Percentiles rank a stretch among this genome's conserved stretches.
Evolutionary conservation across 768 basidiomycete species (phyloP).

Genomic region (Cyclocybe cylindracea): DNA sequence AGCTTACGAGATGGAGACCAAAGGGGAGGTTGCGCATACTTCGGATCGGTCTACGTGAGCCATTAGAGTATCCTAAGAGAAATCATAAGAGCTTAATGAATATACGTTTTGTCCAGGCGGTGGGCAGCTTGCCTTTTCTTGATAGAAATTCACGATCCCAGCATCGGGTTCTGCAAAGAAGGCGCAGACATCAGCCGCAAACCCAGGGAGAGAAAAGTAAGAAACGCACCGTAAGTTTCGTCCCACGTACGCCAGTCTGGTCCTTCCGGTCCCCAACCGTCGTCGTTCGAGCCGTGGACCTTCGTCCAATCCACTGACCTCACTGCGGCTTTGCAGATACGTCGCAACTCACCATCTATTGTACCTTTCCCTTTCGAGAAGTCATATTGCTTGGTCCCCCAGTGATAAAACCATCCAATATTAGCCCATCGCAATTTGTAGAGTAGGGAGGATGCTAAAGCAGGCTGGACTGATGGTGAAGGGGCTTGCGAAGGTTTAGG

Average conservation of each 20-base stretch:
- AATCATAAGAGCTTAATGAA: neutral
- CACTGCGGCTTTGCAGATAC: constrained; percentile 67
- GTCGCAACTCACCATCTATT: constrained; percentile 56
- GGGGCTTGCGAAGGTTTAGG: constrained; percentile 68
- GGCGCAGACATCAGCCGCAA: neutral
- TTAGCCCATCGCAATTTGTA: constrained; percentile 92
- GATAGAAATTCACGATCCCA: constrained; percentile 96
- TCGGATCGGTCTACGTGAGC: constrained; percentile 98
- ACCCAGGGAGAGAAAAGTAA: neutral
- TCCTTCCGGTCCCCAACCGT: constrained; percentile 53
- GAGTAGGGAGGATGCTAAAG: constrained; percentile 56
- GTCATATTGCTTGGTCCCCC: constrained; percentile 95
- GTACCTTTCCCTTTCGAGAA: constrained; percentile 69
- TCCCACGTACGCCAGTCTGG: constrained; percentile 76
- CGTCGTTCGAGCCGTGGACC: constrained; percentile 48
- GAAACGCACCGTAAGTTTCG: constrained; percentile 68
- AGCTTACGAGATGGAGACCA: constrained; percentile 90
- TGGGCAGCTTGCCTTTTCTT: constrained; percentile 52
- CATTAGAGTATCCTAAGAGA: constrained; percentile 84
- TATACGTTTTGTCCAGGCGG: neutral
- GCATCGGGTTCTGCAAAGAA: constrained; percentile 79
- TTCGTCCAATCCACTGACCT: constrained; percentile 65
- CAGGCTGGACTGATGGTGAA: constrained; percentile 56
- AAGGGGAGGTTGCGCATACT: constrained; percentile 86
- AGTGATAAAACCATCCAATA: constrained; percentile 95